These are phyloP conservation scores for Apophysomyces variabilis DNA, from an alignment of 371 early-diverging fungal species.

Conservation along the genomic window DNA sequence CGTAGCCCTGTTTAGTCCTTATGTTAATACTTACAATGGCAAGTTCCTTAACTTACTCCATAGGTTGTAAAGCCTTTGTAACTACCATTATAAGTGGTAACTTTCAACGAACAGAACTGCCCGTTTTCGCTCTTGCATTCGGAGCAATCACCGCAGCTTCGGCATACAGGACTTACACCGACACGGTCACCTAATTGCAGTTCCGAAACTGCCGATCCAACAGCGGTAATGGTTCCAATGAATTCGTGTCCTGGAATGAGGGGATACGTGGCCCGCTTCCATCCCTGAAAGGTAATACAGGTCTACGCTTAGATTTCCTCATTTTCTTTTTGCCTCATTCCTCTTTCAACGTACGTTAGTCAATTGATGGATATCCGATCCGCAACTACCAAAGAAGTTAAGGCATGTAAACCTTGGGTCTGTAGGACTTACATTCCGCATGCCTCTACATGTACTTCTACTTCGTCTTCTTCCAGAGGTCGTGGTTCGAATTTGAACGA, in stretches of 20 bases:
- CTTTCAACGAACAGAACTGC: conserved; percentile 45
- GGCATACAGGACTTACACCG: conserved; percentile 69
- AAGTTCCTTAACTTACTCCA: conserved; percentile 42
- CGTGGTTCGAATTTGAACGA: conserved; percentile 46
- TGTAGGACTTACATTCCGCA: conserved; percentile 55
- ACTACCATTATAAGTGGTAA: conserved; percentile 50
- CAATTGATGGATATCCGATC: conserved; percentile 50
- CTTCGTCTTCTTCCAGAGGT: conserved; percentile 54
- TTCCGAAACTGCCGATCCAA: conserved; percentile 51
- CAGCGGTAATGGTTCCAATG: conserved; percentile 64
- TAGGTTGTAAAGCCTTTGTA: conserved; percentile 43
- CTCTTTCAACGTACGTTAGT: conserved; percentile 31
- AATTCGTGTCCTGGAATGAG: conserved; percentile 82
- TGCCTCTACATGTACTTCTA: conserved; percentile 61
- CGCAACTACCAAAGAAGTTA: conserved; percentile 41
- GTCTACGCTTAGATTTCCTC: no score
- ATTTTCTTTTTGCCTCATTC: neutral
- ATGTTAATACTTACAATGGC: neutral
- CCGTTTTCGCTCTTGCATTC: conserved; percentile 40
- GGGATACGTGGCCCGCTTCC: conserved; percentile 54
- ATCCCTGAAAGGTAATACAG: conserved; percentile 42
- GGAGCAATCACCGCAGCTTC: conserved; percentile 42
- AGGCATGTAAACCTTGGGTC: neutral
- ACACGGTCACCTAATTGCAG: conserved; percentile 71
- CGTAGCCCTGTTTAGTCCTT: conserved; percentile 32